A percentile compares a stretch with the other conserved stretches of the same genome.
Evolutionary conservation across 176 grass and related monocot genomes (phyloP).

Genomic region (Metroxylon sagu): DNA sequence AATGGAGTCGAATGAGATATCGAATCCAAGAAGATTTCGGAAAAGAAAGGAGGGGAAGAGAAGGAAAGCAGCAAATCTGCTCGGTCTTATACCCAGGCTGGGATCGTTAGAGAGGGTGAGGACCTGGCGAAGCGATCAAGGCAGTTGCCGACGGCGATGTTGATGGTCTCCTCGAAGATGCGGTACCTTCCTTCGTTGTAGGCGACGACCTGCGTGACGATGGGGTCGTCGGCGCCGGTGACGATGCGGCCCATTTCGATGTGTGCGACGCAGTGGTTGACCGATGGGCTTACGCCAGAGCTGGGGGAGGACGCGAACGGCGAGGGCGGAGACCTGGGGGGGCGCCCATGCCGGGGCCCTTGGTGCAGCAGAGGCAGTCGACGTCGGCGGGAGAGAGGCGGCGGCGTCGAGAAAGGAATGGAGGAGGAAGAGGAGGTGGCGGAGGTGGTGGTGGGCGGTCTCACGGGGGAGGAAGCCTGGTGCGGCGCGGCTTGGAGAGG

Average conservation of each 20-base stretch:
- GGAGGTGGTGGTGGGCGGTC: conserved; percentile 76
- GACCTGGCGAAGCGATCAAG: conserved; percentile 75
- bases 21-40: too few species aligned
- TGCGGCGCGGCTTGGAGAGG: conserved; percentile 81
- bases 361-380: conserved; percentile 88
- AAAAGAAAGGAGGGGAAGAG: too few species aligned
- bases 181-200: conserved; percentile 24
- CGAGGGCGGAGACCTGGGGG: conserved; percentile 73
- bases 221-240: conserved; percentile 26
- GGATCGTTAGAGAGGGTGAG: conserved; percentile 34
- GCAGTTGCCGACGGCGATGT: conserved; percentile 31
- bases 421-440: conserved; percentile 72
- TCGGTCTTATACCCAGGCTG: conserved; percentile 43
- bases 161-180: conserved; percentile 25
- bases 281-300: conserved; percentile 72
- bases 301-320: conserved; percentile 55
- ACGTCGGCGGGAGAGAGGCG: conserved; percentile 40
- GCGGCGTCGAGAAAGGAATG: conserved; percentile 36
- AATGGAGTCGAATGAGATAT: too few species aligned
- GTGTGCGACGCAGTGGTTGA: conserved; percentile 64
- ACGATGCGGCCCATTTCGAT: conserved; percentile 65
- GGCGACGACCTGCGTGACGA: conserved; percentile 45
- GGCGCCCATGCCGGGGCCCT: conserved; percentile 79
- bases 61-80: conserved; percentile 16
- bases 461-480: conserved; percentile 79